Evolutionary conservation across 495 filamentous ascomycete genomes (phyloP).

Genomic region (Diplogelasinospora grovesii): DNA sequence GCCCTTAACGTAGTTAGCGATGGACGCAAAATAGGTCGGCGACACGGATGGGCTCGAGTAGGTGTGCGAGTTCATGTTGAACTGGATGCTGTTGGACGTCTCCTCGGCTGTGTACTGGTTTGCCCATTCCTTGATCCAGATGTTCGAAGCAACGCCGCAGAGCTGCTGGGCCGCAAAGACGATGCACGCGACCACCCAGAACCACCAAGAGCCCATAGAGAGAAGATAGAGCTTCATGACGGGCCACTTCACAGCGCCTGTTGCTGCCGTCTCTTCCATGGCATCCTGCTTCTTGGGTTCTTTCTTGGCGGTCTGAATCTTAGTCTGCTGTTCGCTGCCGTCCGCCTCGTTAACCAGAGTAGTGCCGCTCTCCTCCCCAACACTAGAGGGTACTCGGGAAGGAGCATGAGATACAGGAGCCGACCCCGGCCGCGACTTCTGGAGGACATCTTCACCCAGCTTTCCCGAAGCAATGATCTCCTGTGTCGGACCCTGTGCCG

Average conservation of each 20-base stretch:
- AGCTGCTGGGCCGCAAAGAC: slow-evolving; percentile 79
- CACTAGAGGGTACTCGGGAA: slow-evolving; percentile 67
- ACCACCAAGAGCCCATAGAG: slow-evolving; percentile 92
- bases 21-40: slow-evolving; percentile 29
- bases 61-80: slow-evolving; percentile 32
- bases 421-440: slow-evolving; percentile 65
- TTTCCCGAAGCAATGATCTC: slow-evolving; percentile 77
- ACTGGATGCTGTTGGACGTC: slow-evolving; percentile 14
- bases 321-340: slow-evolving; percentile 25
- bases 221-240: slow-evolving; percentile 78
- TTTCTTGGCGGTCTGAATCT: slow-evolving; percentile 36
- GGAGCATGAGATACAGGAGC: slow-evolving; percentile 57
- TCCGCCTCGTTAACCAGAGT: slow-evolving; percentile 40
- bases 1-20: slow-evolving; percentile 26
- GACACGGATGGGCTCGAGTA: slow-evolving; percentile 23
- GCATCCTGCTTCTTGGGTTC: slow-evolving; percentile 44
- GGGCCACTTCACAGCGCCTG: slow-evolving; percentile 76
- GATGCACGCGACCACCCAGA: slow-evolving; percentile 68
- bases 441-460: slow-evolving; percentile 64
- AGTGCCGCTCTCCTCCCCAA: slow-evolving; percentile 46
- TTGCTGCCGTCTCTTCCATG: slow-evolving; percentile 66
- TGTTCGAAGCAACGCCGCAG: slow-evolving; percentile 72
- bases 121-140: slow-evolving; percentile 92
- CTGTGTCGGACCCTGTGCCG: slow-evolving; percentile 65
- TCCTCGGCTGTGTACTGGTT: slow-evolving; percentile 45